Evolutionary conservation across 2,329 filamentous ascomycete genomes (phyloP), one percentile per base, ranked within the genome.

Genomic region (Cladosporium austrohemisphaericum): DNA sequence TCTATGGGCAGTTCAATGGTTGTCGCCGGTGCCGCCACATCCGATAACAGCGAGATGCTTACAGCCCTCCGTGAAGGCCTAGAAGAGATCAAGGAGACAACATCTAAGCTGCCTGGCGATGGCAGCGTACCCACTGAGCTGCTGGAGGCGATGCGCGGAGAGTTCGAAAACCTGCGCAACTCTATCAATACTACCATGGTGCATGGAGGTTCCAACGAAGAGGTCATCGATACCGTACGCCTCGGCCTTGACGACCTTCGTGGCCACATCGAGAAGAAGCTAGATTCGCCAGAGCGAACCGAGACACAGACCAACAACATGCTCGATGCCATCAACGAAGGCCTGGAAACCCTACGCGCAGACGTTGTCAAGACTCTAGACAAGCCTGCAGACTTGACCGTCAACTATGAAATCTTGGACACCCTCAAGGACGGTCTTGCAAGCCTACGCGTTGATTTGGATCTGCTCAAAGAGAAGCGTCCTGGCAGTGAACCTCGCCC

Each of bases 401-500:
- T 88, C 50, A 92, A 87, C 52, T 88, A 95, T 56, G 90, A 96
- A 68, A 91, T 96, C 45, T 76, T 96, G 1, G 88, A 95, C 52
- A 88, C 88, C 0, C 76, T 97, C 49, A 94, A 86, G 65, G 78
- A 83, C n/a, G 91, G 90, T 0, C 74, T 97, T 7, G 83, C 86
- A 35, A 79, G 78, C 31, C 77, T 97, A 13, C 83, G 84, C 46
- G 77, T 80, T 2, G 91, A 96, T 41, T 87, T 96, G 55, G 86
- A 90, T 50, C 76, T 77, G 16, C 75, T 96, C 31, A 86, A 86
- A n/a, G 81, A 85, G 19, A 70, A 68, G 63, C 60, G 8, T 70
- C 67, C 31, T 16, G 49, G 54, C 7, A 78, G 77, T 4, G 43
- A 36, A 23, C 43, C 43, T 20, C 43, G 43, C 18, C 32, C 43